Evolutionary conservation across 805 yeast genomes (phyloP).

Genomic region (baker's yeast (Saccharomyces cerevisiae)): DNA sequence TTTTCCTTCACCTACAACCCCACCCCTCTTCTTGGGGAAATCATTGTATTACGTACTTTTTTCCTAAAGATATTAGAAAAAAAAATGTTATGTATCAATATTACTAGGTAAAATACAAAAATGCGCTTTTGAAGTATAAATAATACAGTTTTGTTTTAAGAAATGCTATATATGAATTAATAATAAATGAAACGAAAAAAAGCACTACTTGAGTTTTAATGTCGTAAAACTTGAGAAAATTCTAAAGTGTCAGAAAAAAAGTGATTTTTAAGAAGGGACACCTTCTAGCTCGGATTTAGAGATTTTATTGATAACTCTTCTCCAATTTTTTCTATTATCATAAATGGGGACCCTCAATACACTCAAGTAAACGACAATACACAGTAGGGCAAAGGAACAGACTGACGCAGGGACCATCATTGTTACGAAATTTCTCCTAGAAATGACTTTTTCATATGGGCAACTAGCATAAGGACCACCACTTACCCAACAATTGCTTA

Average conservation of each 20-base stretch:
- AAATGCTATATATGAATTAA: background rate
- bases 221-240: background rate
- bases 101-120: background rate
- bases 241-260: background rate
- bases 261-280: conserved; percentile 53
- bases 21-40: too few relatives aligned
- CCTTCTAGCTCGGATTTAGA: conserved; percentile 72
- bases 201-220: background rate
- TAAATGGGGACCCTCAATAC: conserved; percentile 60
- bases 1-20: too few relatives aligned
- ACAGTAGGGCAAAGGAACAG: conserved; percentile 45
- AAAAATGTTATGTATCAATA: background rate
- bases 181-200: background rate
- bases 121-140: background rate
- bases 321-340: conserved; percentile 60
- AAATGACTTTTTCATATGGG: conserved; percentile 58
- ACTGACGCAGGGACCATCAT: conserved; percentile 62
- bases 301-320: conserved; percentile 44
- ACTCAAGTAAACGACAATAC: conserved; percentile 47
- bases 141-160: background rate
- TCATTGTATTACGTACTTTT: too few relatives aligned
- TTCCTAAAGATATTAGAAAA: background rate
- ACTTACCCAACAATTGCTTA: conserved; percentile 70
- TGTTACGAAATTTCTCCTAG: conserved; percentile 48
- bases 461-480: conserved; percentile 76